Conservation (phyloP, 2,329 filamentous ascomycete genomes). For the Elsinoe necatrix region DNA sequence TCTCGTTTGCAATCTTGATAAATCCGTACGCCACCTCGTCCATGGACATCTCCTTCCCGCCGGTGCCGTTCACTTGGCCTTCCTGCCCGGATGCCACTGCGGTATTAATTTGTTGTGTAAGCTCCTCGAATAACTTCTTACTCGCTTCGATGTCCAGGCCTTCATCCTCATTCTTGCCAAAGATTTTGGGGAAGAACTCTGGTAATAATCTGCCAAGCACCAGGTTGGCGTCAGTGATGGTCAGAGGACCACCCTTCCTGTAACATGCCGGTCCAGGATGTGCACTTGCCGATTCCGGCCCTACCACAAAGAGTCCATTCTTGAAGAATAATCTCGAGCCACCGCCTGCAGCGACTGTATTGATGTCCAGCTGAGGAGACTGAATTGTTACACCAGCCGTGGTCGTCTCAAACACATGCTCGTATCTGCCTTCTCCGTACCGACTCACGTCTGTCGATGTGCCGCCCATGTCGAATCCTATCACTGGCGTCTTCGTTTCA, state of each 20-base stretch:
- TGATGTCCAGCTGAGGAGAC: constrained; percentile 86
- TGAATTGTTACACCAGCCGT: constrained; percentile 92
- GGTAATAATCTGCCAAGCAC: constrained; percentile 76
- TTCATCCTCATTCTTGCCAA: constrained; percentile 80
- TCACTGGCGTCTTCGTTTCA: constrained; percentile 72
- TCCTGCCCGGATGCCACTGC: constrained; percentile 43
- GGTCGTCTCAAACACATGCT: constrained; percentile 90
- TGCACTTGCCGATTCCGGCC: constrained; percentile 79
- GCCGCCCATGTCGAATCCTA: constrained; percentile 94
- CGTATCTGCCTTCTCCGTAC: constrained; percentile 70
- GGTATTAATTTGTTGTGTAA: constrained; percentile 68
- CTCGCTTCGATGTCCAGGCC: constrained; percentile 70
- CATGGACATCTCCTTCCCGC: constrained; percentile 54
- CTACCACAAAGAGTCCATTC: constrained; percentile 84
- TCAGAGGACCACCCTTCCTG: constrained; percentile 77
- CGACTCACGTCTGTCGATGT: constrained; percentile 87
- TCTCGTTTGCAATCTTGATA: constrained; percentile 80
- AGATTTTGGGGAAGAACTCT: constrained; percentile 92
- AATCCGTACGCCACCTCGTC: constrained; percentile 89
- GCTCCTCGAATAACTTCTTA: constrained; percentile 62
- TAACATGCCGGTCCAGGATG: constrained; percentile 89
- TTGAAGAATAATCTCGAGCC: constrained; percentile 78
- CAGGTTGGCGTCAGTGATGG: constrained; percentile 89
- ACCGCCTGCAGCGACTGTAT: constrained; percentile 86
- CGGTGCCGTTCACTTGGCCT: constrained; percentile 44